Evolutionary conservation across 768 basidiomycete genomes (phyloP), one percentile per base, ranked within the genome.

Genomic region (Lactarius deliciosus): DNA sequence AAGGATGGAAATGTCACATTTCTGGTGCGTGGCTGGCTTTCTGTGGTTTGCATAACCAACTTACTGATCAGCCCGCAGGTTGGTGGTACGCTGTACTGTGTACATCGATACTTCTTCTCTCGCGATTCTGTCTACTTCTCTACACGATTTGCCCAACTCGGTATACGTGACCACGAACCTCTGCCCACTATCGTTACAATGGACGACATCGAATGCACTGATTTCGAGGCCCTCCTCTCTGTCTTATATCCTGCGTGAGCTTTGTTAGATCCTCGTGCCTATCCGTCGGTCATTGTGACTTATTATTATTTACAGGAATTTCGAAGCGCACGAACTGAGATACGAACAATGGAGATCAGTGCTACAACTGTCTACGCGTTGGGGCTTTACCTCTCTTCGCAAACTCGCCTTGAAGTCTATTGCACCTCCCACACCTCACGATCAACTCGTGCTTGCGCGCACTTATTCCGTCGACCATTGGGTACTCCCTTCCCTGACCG

Each of bases 321-420:
- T 69, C 28, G 57, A 71, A 3, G 60, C 54, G 11, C 55, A 57
- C 20, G 50, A 62, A 13, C 64, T 69, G 30, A 54, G 61, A 15
- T 72, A 66, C 22, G 72, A 72, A 20, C 70, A 72, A 32, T 76
- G 76, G 73, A 70, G 71, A 20, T 73, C 76, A 16, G 70, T 76
- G 28, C 69, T 77, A 22, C 65, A 72, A 55, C 25, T 74, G 55
- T 70, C 74, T 15, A 68, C 73, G 65, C 75, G 32, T 54, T 81
- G 41, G 78, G 75, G 63, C 63, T 76, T 69, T 65, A 73, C 70
- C 53, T 68, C 63, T 60, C 75, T 71, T 70, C 77, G 65, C 70
- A 66, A 55, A 11, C 64, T 68, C 30, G 64, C 67, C 38, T 30
- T 68, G 58, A 68, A 18, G 56, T 65, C 59, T 22, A 60, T 68